Conservation (phyloP, 805 yeast species). For the Scheffersomyces coipomensis region DNA sequence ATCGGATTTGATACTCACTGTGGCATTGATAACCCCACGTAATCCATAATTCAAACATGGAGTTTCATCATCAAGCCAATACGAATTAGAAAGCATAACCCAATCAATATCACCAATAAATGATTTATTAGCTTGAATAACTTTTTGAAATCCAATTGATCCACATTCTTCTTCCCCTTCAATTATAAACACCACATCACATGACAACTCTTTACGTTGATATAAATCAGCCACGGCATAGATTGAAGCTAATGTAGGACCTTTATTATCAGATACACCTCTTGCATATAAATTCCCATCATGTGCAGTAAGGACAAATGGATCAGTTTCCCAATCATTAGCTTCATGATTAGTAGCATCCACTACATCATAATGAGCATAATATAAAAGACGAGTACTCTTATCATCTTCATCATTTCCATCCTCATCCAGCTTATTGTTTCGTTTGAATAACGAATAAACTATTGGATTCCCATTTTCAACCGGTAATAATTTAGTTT, state of each 20-base stretch:
- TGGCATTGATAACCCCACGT: conserved; percentile 84
- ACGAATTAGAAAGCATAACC: conserved; percentile 85
- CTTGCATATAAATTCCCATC: conserved; percentile 89
- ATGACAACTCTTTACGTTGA: conserved; percentile 48
- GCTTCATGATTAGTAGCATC: conserved; percentile 56
- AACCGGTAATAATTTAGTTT: conserved; percentile 68
- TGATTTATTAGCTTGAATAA: conserved; percentile 49
- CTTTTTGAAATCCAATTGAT: conserved; percentile 76
- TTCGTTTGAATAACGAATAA: conserved; percentile 65
- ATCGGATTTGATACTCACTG: conserved; percentile 68
- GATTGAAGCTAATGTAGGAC: conserved; percentile 84
- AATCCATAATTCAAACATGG: conserved; percentile 95
- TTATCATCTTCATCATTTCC: neutral
- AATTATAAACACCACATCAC: conserved; percentile 78
- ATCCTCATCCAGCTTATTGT: conserved; percentile 9
- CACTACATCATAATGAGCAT: conserved; percentile 95
- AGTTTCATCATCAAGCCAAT: conserved; percentile 85
- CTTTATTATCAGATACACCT: conserved; percentile 94
- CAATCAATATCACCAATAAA: conserved; percentile 72
- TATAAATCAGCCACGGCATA: conserved; percentile 79
- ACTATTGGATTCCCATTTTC: conserved; percentile 83
- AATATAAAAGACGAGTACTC: conserved; percentile 63
- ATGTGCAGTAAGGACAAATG: conserved; percentile 69
- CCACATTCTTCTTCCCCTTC: conserved; percentile 98
- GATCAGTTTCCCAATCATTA: conserved; percentile 75